Conservation (phyloP, 495 filamentous ascomycete species). For the Apiosordaria backusii region DNA sequence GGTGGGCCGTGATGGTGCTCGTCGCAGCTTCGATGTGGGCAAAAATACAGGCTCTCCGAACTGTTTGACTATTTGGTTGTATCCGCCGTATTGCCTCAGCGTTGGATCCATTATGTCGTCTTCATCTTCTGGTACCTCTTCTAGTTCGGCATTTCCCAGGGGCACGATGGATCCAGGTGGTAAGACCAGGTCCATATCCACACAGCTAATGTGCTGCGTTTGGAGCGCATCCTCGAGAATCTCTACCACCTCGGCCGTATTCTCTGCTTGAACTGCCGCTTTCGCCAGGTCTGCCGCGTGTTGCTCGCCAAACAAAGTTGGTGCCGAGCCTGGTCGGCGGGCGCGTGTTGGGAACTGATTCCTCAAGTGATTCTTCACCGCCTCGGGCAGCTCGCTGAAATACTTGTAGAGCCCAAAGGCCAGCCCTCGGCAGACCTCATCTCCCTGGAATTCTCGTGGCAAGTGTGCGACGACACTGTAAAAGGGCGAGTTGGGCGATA, state of each 20-base stretch:
- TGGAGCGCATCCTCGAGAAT: slow-evolving; percentile 69
- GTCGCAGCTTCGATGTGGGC: slow-evolving; percentile 80
- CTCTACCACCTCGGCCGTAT: slow-evolving; percentile 64
- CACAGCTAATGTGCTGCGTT: slow-evolving; percentile 72
- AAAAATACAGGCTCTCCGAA: slow-evolving; percentile 82
- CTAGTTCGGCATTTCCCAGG: slow-evolving; percentile 47
- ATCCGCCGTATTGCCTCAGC: slow-evolving; percentile 66
- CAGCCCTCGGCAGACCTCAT: slow-evolving; percentile 82
- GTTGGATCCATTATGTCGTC: slow-evolving; percentile 58
- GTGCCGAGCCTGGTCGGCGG: slow-evolving; percentile 55
- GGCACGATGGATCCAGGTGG: slow-evolving; percentile 69
- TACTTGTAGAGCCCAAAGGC: slow-evolving; percentile 92
- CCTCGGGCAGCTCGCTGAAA: slow-evolving; percentile 78
- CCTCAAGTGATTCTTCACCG: slow-evolving; percentile 61
- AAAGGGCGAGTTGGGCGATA: slow-evolving; percentile 91
- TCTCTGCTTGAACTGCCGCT: slow-evolving; percentile 73
- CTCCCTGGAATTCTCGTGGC: slow-evolving; percentile 89
- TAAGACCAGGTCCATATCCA: slow-evolving; percentile 85
- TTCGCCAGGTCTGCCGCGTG: slow-evolving; percentile 89
- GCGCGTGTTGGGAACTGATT: slow-evolving; percentile 43
- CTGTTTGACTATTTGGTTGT: slow-evolving; percentile 66
- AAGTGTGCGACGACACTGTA: slow-evolving; percentile 88
- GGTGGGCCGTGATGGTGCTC: slow-evolving; percentile 82
- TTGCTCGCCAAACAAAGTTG: slow-evolving; percentile 78
- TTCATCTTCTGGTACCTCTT: slow-evolving; percentile 54